Evolutionary conservation across 1,284 basidiomycete species (phyloP), one percentile per base, ranked within the genome.

Genomic region (Moniliophthora roreri): DNA sequence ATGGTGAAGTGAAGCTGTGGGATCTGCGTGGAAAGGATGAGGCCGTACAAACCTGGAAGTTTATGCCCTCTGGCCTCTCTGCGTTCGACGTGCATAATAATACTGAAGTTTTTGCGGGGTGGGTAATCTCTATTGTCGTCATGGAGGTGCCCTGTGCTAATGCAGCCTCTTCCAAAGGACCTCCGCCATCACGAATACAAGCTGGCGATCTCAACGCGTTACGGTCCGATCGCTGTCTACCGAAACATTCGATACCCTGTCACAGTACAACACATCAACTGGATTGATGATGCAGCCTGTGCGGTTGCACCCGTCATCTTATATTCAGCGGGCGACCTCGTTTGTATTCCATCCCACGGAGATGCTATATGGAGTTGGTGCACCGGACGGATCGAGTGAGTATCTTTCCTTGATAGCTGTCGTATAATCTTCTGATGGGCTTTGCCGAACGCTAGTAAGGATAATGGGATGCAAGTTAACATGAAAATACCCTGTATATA

Each of bases 1-100:
- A 93, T 63, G 97, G 97, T 1, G 87, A 94, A 62, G 88, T 98
- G 39, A 88, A 91, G 59, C 72, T 98, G 32, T 99, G 95, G 91
- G 97, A 99, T 68, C 77, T 93, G 37, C 86, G 97, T 52, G 79
- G 82, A 4, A 72, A 83, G 3, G 82, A 88, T 46, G 69, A 70
- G 35, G 80, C 91, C 8, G 63, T 85, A 8, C 77, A 86, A 52
- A 81, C 82, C 41, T 87, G 90, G 75, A 79, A 88, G 26, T 69
- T 86, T 37, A 83, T 89, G 62, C 79, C 82, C 1, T 76, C 85
- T 41, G 91, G 95, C 6, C 73, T 98, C 45, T 86, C 91, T 23
- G 82, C 87, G 1, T 88, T 98, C 61, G 94, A 95, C 58, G 87
- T 94, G 8, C 97, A 99, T 69, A 80, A 89, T 23, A 83, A 89